These are phyloP conservation scores for Penicillium sp. DNA, from an alignment of 2,329 filamentous ascomycete species.

Conservation along the genomic window DNA sequence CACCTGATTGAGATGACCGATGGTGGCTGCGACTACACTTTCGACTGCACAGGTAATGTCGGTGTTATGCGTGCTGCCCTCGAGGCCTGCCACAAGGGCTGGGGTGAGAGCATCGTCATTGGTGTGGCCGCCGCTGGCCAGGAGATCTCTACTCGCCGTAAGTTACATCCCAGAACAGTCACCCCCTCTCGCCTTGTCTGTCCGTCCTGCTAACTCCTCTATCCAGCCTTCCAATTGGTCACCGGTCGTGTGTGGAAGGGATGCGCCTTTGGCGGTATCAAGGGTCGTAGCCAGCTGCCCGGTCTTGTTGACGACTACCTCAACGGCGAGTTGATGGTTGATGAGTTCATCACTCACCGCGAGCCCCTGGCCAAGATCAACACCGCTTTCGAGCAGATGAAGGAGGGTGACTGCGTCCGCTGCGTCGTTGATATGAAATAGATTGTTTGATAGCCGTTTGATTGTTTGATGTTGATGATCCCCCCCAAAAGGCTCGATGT, in stretches of 20 bases:
- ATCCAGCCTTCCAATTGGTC: conserved; percentile 91
- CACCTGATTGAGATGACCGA: conserved; percentile 97
- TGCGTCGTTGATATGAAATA: conserved; percentile 75
- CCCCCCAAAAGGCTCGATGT: conserved; percentile 23
- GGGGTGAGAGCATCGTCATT: conserved; percentile 97
- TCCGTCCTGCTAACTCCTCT: conserved; percentile 11
- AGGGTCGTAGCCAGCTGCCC: conserved; percentile 90
- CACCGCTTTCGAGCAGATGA: conserved; percentile 89
- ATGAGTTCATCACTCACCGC: conserved; percentile 98
- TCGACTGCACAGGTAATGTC: conserved; percentile 98
- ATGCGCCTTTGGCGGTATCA: conserved; percentile 97
- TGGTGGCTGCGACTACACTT: conserved; percentile 97
- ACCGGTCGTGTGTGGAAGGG: conserved; percentile 98
- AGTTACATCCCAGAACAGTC: too few relatives aligned
- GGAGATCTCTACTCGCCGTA: conserved; percentile 91
- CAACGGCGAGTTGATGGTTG: conserved; percentile 88
- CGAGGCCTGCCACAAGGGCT: conserved; percentile 98
- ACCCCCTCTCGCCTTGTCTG: too few relatives aligned
- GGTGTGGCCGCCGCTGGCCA: conserved; percentile 95
- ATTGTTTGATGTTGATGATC: conserved; percentile 2
- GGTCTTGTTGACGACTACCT: conserved; percentile 89
- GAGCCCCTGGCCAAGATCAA: conserved; percentile 84
- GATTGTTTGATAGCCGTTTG: conserved; percentile 9
- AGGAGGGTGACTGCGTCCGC: conserved; percentile 93
- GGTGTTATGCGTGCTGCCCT: conserved; percentile 93